Evolutionary conservation across 139 green algal species (phyloP).

Genomic region (Micractinium sp.): DNA sequence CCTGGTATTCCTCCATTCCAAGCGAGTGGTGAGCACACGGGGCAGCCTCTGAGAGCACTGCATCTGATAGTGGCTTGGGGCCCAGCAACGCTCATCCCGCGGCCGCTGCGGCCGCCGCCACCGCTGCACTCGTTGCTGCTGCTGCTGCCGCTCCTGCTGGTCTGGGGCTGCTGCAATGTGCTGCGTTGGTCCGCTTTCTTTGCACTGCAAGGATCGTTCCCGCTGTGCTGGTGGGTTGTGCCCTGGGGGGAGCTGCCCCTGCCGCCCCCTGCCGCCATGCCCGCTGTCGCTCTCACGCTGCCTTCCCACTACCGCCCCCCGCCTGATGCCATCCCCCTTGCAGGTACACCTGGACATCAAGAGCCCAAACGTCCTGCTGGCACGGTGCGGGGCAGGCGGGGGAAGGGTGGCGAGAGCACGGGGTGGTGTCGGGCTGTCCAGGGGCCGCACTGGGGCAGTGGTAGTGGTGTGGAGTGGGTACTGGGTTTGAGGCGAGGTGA

Average conservation of each 20-base stretch:
- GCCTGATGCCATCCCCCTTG: not conserved
- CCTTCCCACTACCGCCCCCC: not conserved
- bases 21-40: not conserved
- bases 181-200: not conserved
- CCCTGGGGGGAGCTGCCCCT: not conserved
- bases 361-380: slow-evolving; percentile 52
- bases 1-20: slow-evolving; percentile 48
- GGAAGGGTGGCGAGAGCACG: not conserved
- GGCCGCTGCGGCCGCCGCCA: too few species aligned
- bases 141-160: too few species aligned
- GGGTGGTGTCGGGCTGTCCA: not conserved
- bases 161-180: too few species aligned
- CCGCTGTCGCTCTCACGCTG: not conserved
- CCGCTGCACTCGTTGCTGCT: not conserved
- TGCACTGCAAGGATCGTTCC: not conserved
- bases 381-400: not conserved
- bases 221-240: not conserved
- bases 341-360: slow-evolving; percentile 44
- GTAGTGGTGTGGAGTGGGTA: too few species aligned
- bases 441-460: not conserved
- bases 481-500: too few species aligned
- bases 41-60: not conserved
- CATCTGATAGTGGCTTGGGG: not conserved
- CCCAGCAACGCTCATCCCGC: too few species aligned
- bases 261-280: not conserved